phyloP scores from a whole-genome alignment of 225 moss, liverwort and hornwort genomes.

The Bryoerythrophyllum caledonicum region DNA sequence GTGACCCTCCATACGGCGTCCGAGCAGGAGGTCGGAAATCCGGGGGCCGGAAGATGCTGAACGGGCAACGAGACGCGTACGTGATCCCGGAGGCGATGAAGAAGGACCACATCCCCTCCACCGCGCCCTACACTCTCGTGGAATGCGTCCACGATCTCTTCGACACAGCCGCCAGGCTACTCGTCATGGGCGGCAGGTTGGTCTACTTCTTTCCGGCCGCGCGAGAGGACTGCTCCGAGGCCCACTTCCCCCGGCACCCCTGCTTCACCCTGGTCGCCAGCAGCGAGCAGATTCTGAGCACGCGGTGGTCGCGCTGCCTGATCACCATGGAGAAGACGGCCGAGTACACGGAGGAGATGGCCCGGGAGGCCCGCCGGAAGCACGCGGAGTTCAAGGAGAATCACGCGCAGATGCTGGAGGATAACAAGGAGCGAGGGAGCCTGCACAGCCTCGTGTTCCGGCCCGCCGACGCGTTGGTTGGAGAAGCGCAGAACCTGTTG shows the following conservation, averaged over 20 bases:
- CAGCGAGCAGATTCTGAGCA: slow-evolving; percentile 93
- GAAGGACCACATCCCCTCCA: slow-evolving; percentile 89
- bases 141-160: slow-evolving; percentile 93
- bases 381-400: slow-evolving; percentile 72
- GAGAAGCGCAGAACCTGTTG: slow-evolving; percentile 43
- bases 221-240: slow-evolving; percentile 75
- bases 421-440: slow-evolving; percentile 69
- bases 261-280: slow-evolving; percentile 81
- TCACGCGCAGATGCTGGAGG: slow-evolving; percentile 72
- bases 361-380: slow-evolving; percentile 51
- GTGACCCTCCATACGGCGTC: slow-evolving; percentile 96
- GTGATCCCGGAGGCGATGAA: slow-evolving; percentile 74
- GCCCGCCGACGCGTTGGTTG: slow-evolving; percentile 47
- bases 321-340: slow-evolving; percentile 89
- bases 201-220: slow-evolving; percentile 96
- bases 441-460: slow-evolving; percentile 82
- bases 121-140: slow-evolving; percentile 87
- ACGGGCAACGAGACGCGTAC: slow-evolving; percentile 84
- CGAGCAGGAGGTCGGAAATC: slow-evolving; percentile 98
- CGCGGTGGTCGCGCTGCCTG: slow-evolving; percentile 87
- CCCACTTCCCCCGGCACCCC: slow-evolving; percentile 83
- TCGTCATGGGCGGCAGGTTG: slow-evolving; percentile 84
- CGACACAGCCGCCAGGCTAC: slow-evolving; percentile 79
- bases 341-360: slow-evolving; percentile 63
- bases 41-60: slow-evolving; percentile 92